These are phyloP conservation scores for Colletotrichum horii DNA, from an alignment of 2,329 filamentous ascomycete species.

Conservation along the genomic window DNA sequence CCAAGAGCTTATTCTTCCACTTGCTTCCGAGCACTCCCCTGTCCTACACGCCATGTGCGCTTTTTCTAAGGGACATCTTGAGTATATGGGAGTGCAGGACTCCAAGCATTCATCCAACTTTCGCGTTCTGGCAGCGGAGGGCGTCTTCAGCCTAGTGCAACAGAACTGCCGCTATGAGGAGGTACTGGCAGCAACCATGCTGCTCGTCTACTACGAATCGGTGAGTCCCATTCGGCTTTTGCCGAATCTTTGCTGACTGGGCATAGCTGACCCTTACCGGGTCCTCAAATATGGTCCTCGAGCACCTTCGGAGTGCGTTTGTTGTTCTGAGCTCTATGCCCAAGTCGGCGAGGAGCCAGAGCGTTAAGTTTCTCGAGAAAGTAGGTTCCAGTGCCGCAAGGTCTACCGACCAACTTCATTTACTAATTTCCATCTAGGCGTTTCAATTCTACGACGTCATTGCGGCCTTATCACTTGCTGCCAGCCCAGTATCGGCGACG, in stretches of 20 bases:
- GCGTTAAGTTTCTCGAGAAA: slow-evolving; percentile 61
- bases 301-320: slow-evolving; percentile 65
- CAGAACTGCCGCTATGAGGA: slow-evolving; percentile 57
- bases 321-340: slow-evolving; percentile 59
- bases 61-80: slow-evolving; percentile 81
- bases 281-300: slow-evolving; percentile 62
- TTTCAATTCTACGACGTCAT: slow-evolving; percentile 71
- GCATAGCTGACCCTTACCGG: slow-evolving; percentile 61
- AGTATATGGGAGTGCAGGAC: slow-evolving; percentile 61
- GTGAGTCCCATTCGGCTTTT: not conserved
- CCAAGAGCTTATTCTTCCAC: slow-evolving; percentile 63
- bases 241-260: not conserved
- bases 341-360: slow-evolving; percentile 50
- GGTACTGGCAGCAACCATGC: slow-evolving; percentile 63
- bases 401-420: not conserved
- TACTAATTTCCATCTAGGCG: slow-evolving; percentile 42
- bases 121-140: slow-evolving; percentile 63
- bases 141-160: slow-evolving; percentile 56
- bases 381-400: slow-evolving; percentile 36
- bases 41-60: slow-evolving; percentile 86
- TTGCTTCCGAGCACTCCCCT: slow-evolving; percentile 57
- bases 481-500: slow-evolving; percentile 57
- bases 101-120: slow-evolving; percentile 60
- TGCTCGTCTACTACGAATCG: slow-evolving; percentile 63
- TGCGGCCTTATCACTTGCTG: slow-evolving; percentile 64